Conservation (phyloP, 257 asterid genomes). For the Catharanthus roseus region DNA sequence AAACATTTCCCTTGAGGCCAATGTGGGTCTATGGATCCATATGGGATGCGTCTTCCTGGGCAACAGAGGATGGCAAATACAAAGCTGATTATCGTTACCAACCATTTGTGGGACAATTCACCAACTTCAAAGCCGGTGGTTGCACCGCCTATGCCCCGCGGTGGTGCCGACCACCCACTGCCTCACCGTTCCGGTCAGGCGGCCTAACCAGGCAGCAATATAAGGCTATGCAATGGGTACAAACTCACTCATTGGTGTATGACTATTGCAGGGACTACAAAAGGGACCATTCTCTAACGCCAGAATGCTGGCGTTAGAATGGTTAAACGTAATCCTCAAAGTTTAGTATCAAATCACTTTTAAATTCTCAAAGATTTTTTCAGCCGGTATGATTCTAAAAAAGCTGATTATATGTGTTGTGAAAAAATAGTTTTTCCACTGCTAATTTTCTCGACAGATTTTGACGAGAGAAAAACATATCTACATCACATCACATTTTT, state of each 20-base stretch:
- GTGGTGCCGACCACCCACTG: constrained; percentile 66
- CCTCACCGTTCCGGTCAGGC: constrained; percentile 60
- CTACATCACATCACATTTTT: no score
- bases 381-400: no score
- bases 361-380: no score
- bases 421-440: no score
- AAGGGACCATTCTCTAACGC: constrained; percentile 76
- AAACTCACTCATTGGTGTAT: constrained; percentile 51
- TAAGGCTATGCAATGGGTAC: constrained; percentile 70
- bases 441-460: no score
- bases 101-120: constrained; percentile 71
- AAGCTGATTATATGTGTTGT: no score
- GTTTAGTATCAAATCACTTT: no score
- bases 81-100: constrained; percentile 72
- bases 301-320: constrained; percentile 58
- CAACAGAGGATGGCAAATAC: constrained; percentile 81
- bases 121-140: constrained; percentile 63
- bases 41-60: constrained; percentile 98
- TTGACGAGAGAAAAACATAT: no score
- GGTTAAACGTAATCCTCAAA: not conserved
- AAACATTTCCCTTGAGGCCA: constrained; percentile 79
- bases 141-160: constrained; percentile 71
- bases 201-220: constrained; percentile 53
- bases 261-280: constrained; percentile 67
- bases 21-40: constrained; percentile 96